Evolutionary conservation across 345 rosid species (phyloP), one percentile per base, ranked within the genome.

Genomic region (Heritiera littoralis): DNA sequence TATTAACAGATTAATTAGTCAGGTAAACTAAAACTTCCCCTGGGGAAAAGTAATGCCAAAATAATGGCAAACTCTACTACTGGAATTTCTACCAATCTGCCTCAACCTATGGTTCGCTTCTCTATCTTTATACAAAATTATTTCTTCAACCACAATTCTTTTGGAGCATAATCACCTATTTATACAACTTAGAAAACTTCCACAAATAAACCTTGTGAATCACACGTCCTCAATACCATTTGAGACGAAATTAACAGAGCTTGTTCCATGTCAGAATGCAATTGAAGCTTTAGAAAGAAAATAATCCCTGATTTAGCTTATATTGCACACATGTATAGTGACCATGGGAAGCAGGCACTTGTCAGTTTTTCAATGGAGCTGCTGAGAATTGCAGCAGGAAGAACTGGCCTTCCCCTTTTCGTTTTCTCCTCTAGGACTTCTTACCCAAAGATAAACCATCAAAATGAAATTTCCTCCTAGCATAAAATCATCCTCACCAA

Each of bases 321-420:
- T 78, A 60, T 69, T 43, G 77, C 79, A 86, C 83, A 78, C 54
- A 83, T 83, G 77, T 74, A 86, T 81, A 81, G n/a, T 14, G 40
- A 68, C 79, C 51, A 45, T 52, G 51, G 60, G 18, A 72, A 49
- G 67, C 46, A 20, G 70, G 75, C 30, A 23, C 69, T 51, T 72
- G 56, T n/a, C 14, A 32, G 75, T 76, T 75, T 67, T 72, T 40
- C 69, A 80, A 70, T 15, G 72, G 76, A 80, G 28, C 52, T 65
- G 66, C 52, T 77, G 18, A 32, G 45, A 13, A 80, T 58, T 49
- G 66, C 70, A 59, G 66, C 78, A 77, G 63, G 78, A 63, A 77
- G 28, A 58, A 40, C 77, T 23, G 49, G 75, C 59, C 69, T 54
- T 48, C 66, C 79, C 71, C 56, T 65, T 80, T 67, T 69, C 59